Evolutionary conservation across 441 rosid species (phyloP), one percentile per base, ranked within the genome.

Genomic region (Pelargonium myrrhifolium): DNA sequence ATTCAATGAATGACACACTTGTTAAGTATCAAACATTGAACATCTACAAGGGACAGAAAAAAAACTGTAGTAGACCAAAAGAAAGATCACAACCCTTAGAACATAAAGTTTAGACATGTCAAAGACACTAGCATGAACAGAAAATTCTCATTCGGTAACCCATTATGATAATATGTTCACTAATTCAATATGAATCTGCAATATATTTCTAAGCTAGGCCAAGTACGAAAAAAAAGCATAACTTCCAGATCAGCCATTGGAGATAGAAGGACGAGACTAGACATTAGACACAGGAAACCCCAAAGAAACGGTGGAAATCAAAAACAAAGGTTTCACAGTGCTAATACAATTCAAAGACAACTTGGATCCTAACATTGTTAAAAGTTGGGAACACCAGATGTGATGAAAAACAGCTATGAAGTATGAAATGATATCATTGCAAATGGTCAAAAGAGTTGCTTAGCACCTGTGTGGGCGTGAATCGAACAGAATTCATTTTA

Each of bases 401-500:
- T 42, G 43, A 65, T 37, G 45, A 43, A 40, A 40, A 42, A 26
- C 3, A 69, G 66, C 53, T n/a, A n/a, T n/a, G n/a, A n/a, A n/a
- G n/a, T 3, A 81, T 62, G 17, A 64, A 65, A 61, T 26, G 51
- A 66, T 18, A 75, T 37, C 65, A 67, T 51, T 9, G 40, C 3
- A 61, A 70, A 67, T 45, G 42, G 59, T 45, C 22, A 67, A 71
- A 65, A 64, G 49, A 69, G 72, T 64, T 53, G 49, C 70, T 18
- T 40, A n/a, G 67, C 70, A 94, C 99, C 98, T 94, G 99, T 37
- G 97, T 92, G 35, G 95, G 85, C 21, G 99, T 94, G 75, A 94
- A 94, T 83, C 84, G 86, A 71, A 92, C 99, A n/a, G 93, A 84
- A 59, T 94, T 94, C 79, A 85, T 96, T 80, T 90, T 92, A 42